A percentile compares a stretch with the other conserved stretches of the same genome.
These are phyloP conservation scores for Aspergillus homomorphus DNA, from an alignment of 495 filamentous ascomycete species.

Conservation along the genomic window DNA sequence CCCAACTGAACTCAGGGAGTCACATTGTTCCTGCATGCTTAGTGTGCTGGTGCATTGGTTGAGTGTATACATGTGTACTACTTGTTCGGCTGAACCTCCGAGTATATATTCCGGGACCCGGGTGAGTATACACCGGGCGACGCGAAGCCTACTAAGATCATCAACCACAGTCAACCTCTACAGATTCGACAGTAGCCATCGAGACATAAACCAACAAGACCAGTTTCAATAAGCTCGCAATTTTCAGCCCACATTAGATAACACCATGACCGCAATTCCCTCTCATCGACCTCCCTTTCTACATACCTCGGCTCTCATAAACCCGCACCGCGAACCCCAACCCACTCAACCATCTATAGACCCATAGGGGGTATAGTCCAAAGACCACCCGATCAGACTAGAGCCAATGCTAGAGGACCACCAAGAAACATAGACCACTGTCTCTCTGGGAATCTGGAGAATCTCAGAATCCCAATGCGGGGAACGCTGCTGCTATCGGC, in stretches of 20 bases:
- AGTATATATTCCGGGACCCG: background rate
- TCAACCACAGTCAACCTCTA: too few species aligned
- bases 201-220: too few species aligned
- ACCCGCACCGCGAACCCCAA: background rate
- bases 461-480: background rate
- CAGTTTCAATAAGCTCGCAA: too few species aligned
- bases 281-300: background rate
- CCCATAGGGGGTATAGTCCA: background rate
- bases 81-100: background rate
- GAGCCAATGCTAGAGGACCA: background rate
- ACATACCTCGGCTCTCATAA: background rate
- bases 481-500: too few species aligned
- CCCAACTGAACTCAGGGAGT: too few species aligned
- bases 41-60: background rate
- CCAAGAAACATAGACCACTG: background rate
- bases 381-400: background rate
- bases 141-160: too few species aligned
- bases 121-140: too few species aligned
- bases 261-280: background rate
- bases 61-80: background rate
- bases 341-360: background rate
- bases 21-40: background rate
- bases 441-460: background rate
- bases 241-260: too few species aligned
- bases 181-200: too few species aligned